Conservation (phyloP, 169 alveolate species). For the Condylostoma magnum region DNA sequence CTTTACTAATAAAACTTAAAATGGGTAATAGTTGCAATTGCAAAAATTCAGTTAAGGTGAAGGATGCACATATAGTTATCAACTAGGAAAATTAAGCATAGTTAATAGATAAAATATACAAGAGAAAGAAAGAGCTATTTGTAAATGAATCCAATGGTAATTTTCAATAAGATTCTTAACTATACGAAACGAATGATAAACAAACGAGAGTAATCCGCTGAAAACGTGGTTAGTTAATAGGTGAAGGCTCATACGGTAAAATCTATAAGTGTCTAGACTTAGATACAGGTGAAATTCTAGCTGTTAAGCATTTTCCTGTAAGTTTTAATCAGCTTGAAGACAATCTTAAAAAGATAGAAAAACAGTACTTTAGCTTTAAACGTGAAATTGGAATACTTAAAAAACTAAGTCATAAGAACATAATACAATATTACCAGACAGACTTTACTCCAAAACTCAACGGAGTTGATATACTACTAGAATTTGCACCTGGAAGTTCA, state of each 20-base stretch:
- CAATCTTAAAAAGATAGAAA: background rate
- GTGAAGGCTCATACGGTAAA: background rate
- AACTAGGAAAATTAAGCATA: too few species aligned
- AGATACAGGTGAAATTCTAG: conserved; percentile 25
- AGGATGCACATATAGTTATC: too few species aligned
- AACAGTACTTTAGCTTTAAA: too few species aligned
- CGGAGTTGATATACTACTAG: background rate
- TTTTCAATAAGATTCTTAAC: too few species aligned
- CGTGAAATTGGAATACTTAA: conserved; percentile 15
- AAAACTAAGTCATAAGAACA: conserved; percentile 1
- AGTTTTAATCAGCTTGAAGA: background rate
- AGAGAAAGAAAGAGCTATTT: too few species aligned
- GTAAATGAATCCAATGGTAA: too few species aligned
- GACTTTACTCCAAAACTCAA: background rate
- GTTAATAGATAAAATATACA: too few species aligned
- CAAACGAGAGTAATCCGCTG: too few species aligned
- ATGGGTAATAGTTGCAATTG: conserved; percentile 15
- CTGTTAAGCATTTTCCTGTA: conserved; percentile 7
- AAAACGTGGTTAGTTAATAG: background rate
- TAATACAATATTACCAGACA: conserved; percentile 1
- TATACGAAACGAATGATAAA: too few species aligned
- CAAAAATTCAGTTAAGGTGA: too few species aligned
- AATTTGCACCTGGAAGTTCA: conserved; percentile 21
- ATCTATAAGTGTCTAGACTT: conserved; percentile 26
- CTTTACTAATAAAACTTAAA: background rate